These are phyloP conservation scores for Phytophthora colocasiae DNA, from an alignment of 352 stramenopile species.

Conservation along the genomic window DNA sequence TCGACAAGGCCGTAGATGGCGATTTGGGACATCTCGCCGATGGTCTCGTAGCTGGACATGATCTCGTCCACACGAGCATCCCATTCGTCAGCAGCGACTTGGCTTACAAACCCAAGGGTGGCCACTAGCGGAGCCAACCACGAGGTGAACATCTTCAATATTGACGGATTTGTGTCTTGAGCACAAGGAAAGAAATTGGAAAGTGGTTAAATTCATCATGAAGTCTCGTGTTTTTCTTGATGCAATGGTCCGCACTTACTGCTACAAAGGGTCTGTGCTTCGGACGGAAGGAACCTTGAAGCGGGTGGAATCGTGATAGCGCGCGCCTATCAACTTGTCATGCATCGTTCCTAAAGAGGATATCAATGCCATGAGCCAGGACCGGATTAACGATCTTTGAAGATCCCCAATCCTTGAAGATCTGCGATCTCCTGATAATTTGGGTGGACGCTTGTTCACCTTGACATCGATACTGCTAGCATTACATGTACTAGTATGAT, in stretches of 20 bases:
- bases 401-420: background rate
- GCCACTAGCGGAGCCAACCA: conserved; percentile 24
- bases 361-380: background rate
- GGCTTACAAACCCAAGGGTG: conserved; percentile 16
- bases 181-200: too few relatives aligned
- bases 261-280: too few relatives aligned
- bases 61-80: conserved; percentile 22
- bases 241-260: too few relatives aligned
- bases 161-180: too few relatives aligned
- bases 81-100: conserved; percentile 26
- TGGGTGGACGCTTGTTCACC: background rate
- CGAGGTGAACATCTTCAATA: conserved; percentile 24
- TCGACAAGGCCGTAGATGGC: conserved; percentile 77
- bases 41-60: conserved; percentile 27
- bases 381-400: conserved; percentile 1
- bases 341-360: background rate
- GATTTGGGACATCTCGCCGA: conserved; percentile 91
- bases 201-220: too few relatives aligned
- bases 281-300: conserved; percentile 36
- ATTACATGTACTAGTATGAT: too few relatives aligned
- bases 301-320: background rate
- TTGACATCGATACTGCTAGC: too few relatives aligned
- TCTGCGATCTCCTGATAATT: background rate
- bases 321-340: background rate
- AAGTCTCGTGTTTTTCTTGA: too few relatives aligned